These are phyloP conservation scores for Jasminum sambac DNA, from an alignment of 257 asterid genomes.

Conservation along the genomic window DNA sequence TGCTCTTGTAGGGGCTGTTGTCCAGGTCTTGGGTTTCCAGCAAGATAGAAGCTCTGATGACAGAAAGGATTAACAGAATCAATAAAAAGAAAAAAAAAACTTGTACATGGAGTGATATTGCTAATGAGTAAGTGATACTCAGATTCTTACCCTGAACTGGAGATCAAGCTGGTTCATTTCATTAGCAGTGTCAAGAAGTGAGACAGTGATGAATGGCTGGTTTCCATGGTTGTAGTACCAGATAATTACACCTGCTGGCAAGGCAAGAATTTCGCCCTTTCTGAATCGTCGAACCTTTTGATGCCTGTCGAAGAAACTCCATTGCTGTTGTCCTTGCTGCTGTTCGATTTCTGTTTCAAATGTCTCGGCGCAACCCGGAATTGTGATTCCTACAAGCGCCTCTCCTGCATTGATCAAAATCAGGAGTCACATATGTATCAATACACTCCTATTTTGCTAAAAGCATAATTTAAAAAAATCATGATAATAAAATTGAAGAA, in stretches of 20 bases:
- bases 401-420: slow-evolving; percentile 38
- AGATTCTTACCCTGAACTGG: slow-evolving; percentile 43
- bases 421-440: no score
- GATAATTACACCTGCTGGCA: slow-evolving; percentile 49
- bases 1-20: slow-evolving; percentile 14
- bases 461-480: no score
- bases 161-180: slow-evolving; percentile 60
- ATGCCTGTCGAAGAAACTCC: slow-evolving; percentile 36
- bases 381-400: slow-evolving; percentile 49
- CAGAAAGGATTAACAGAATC: no score
- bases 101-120: no score
- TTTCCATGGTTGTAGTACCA: slow-evolving; percentile 62
- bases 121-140: background rate
- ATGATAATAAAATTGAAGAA: no score
- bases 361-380: slow-evolving; percentile 70
- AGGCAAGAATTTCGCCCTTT: slow-evolving; percentile 52
- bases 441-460: no score
- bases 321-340: background rate
- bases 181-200: slow-evolving; percentile 54
- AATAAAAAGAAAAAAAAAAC: no score
- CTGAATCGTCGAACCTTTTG: slow-evolving; percentile 47
- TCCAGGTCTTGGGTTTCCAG: slow-evolving; percentile 48
- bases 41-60: slow-evolving; percentile 58
- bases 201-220: slow-evolving; percentile 41
- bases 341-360: slow-evolving; percentile 31